Evolutionary conservation across 2,329 filamentous ascomycete genomes (phyloP), one percentile per base, ranked within the genome.

Genomic region (Microsporum canis): DNA sequence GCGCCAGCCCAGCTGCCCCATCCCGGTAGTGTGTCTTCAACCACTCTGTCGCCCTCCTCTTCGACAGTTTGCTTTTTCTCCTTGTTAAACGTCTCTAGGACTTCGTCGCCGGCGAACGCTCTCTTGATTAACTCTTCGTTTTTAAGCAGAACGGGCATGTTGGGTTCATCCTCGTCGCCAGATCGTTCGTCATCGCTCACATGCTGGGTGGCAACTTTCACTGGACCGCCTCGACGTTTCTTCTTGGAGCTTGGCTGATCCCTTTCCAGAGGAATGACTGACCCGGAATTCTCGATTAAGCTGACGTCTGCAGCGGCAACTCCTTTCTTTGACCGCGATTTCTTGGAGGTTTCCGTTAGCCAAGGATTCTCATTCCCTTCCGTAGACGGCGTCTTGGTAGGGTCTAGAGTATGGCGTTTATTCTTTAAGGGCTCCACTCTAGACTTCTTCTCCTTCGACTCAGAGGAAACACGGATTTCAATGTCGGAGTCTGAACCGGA

Each of bases 1-100:
- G 88, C 85, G 64, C 94, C 94, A 3, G 88, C 83, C 94, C 94
- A 96, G 69, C 81, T 86, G 65, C 94, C 94, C 94, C 94, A 99
- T 53, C 94, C 94, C 0, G 91, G 91, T 4, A 99, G 80, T n/a
- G 88, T 88, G 66, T 87, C 88, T 71, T 92, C 90, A 34, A 91
- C 76, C 61, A 89, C 78, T 74, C 94, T 88, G 70, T 95, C 88
- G 66, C 88, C 90, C 72, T 96, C 91, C 17, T 89, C 88, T 34
- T 83, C 81, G 17, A 84, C 83, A 0, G 83, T 78, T 57, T 84
- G 83, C 14, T 80, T 81, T 76, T 97, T 97, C 71, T 97, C 91
- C 41, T 80, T 80, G 61, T 84, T 83, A 70, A 97, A 99, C 43
- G 91, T 86, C 53, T 83, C 83, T 6, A 88, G 84, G 1, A 95